Evolutionary conservation across 2,329 filamentous ascomycete genomes (phyloP), one percentile per base, ranked within the genome.

Genomic region (Stagonosporopsis cucurbitacearum): DNA sequence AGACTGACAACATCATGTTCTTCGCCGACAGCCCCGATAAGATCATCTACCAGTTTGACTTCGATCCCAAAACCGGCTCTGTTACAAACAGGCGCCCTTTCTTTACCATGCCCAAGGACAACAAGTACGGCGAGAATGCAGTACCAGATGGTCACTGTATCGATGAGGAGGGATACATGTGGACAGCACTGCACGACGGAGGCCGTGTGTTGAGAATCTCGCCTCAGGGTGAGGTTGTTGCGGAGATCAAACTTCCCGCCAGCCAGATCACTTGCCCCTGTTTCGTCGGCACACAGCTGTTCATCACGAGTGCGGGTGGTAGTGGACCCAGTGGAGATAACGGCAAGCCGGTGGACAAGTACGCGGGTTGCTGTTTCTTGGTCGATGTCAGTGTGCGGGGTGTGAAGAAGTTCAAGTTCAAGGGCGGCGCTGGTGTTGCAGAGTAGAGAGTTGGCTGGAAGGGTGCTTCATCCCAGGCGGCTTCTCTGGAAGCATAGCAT

Each of bases 171-270:
- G 92, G 92, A n/a, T 88, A 89, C 78, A 82, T 96, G 68, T 97
- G 94, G 93, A 88, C 90, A 58, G 90, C 91, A 7, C 81, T 95
- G n/a, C 95, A 91, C 71, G 92, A 92, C 50, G 90, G 89, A 59
- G 81, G 84, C 56, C 84, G 86, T 57, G 90, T 96, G 22, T 78
- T 96, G 62, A 86, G 89, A 72, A 88, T 96, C 68, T 86, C 84
- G 43, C 85, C 87, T 4, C 75, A 83, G 46, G 92, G 91, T 2
- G 79, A 87, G 67, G 77, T 96, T 26, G 80, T 93, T 5, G 92
- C 90, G 6, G 85, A 92, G 77, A 82, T 97, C 60, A 82, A 79
- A 51, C 79, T 96, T 62, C 92, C 92, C 4, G 96, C 92, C 12
- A 82, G 83, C 58, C 90, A 91, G 75, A 85, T 91, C 61, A 95